Evolutionary conservation across 805 yeast genomes (phyloP).

Genomic region (Yamadazyma nakazawae): DNA sequence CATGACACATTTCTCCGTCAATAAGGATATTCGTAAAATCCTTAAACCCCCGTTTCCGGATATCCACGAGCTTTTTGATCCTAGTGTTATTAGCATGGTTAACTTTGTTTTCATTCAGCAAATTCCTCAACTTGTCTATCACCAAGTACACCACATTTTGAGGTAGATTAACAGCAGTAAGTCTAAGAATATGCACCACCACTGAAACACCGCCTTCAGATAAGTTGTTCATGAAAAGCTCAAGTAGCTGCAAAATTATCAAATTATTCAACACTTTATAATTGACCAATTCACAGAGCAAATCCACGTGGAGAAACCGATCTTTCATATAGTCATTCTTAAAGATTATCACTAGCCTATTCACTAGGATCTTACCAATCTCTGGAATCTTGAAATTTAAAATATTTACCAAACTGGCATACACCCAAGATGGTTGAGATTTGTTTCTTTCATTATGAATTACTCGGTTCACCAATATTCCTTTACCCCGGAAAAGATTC

Average conservation of each 20-base stretch:
- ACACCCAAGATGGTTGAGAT: constrained; percentile 39
- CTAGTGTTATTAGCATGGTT: constrained; percentile 40
- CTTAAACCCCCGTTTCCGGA: constrained; percentile 13
- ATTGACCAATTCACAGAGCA: constrained; percentile 62
- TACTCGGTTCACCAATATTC: constrained; percentile 54
- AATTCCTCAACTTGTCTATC: constrained; percentile 56
- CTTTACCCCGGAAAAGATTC: constrained; percentile 61
- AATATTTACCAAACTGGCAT: constrained; percentile 56
- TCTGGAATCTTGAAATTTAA: constrained; percentile 67
- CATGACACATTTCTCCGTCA: constrained; percentile 31
- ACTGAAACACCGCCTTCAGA: constrained; percentile 58
- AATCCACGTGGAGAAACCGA: constrained; percentile 43
- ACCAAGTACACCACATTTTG: constrained; percentile 45
- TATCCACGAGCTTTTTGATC: constrained; percentile 49
- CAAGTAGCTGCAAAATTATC: constrained; percentile 32
- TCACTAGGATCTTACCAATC: constrained; percentile 55
- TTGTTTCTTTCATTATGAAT: constrained; percentile 15
- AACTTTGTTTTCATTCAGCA: constrained; percentile 54
- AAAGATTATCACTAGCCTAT: constrained; percentile 57
- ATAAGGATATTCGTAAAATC: constrained; percentile 9
- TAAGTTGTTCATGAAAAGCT: constrained; percentile 36
- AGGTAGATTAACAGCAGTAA: constrained; percentile 53
- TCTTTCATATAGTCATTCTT: constrained; percentile 48
- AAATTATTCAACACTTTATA: constrained; percentile 48
- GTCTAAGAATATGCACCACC: constrained; percentile 46